Evolutionary conservation across 164 flowering plant species (phyloP).

Genomic region (Magnolia sinica): DNA sequence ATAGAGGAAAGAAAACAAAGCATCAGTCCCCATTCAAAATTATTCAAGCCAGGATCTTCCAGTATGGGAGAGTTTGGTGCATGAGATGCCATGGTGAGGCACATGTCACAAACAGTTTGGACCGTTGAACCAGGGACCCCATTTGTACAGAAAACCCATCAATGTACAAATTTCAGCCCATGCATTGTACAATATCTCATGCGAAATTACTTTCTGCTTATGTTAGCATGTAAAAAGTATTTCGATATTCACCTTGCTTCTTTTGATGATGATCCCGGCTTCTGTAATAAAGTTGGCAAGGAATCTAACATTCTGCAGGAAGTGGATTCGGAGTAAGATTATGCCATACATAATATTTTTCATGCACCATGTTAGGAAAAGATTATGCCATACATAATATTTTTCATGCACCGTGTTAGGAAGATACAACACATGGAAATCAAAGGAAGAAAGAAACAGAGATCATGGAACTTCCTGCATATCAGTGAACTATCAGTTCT

Average conservation of each 20-base stretch:
- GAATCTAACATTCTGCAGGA: slow-evolving; percentile 78
- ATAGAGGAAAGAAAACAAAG: too few species aligned
- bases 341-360: not conserved
- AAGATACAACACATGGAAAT: not conserved
- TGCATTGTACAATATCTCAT: not conserved
- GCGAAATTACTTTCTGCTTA: not conserved
- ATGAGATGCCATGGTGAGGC: not conserved
- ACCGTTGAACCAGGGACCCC: not conserved
- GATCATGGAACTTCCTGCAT: not conserved
- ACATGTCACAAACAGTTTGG: not conserved
- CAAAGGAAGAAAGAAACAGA: not conserved
- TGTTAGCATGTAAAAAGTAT: too few species aligned
- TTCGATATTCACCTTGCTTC: slow-evolving; percentile 54
- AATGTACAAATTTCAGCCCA: not conserved
- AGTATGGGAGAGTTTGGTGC: too few species aligned
- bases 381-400: not conserved
- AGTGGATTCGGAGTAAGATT: not conserved
- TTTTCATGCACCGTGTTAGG: not conserved
- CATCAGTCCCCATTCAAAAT: too few species aligned
- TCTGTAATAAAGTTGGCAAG: slow-evolving; percentile 88
- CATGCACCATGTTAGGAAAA: not conserved
- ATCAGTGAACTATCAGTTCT: not conserved
- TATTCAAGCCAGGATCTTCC: too few species aligned
- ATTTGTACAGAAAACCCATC: not conserved
- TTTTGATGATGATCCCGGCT: slow-evolving; percentile 78